phyloP scores from a whole-genome alignment of 495 filamentous ascomycete species.

The Annulohypoxylon bovei region DNA sequence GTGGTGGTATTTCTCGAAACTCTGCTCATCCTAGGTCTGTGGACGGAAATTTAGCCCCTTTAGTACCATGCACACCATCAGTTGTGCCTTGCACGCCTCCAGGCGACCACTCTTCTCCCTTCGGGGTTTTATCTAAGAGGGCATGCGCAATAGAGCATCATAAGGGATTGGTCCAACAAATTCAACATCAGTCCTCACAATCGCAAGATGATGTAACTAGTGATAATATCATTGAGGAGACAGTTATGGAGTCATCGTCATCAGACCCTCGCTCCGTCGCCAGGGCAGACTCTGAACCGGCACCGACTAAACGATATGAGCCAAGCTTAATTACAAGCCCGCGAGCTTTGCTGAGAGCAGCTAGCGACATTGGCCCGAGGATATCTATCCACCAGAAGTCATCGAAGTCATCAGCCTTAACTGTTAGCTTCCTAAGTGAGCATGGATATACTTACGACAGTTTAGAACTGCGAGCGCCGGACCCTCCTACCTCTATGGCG shows the following conservation, averaged over 20 bases:
- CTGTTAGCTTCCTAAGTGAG: slow-evolving; percentile 29
- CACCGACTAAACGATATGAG: slow-evolving; percentile 40
- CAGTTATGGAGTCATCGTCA: slow-evolving; percentile 39
- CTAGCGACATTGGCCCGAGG: slow-evolving; percentile 53
- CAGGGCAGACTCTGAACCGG: slow-evolving; percentile 53
- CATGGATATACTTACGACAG: slow-evolving; percentile 45
- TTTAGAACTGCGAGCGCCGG: slow-evolving; percentile 52
- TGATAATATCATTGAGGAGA: slow-evolving; percentile 40
- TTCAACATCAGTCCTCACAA: neutral
- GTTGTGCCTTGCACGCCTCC: slow-evolving; percentile 39
- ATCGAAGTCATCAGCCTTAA: slow-evolving; percentile 11
- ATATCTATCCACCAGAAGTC: slow-evolving; percentile 8
- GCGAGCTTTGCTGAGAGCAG: slow-evolving; percentile 39
- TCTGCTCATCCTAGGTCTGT: neutral
- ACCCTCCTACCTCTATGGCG: slow-evolving; percentile 37
- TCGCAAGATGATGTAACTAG: slow-evolving; percentile 22
- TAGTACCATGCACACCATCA: slow-evolving; percentile 25
- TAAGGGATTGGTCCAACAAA: neutral
- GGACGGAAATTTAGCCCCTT: slow-evolving; percentile 3
- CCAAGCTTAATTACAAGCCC: slow-evolving; percentile 12
- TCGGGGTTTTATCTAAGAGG: neutral
- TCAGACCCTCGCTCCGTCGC: slow-evolving; percentile 24
- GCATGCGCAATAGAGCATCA: neutral
- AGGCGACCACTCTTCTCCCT: neutral
- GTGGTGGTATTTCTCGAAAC: slow-evolving; percentile 1